Conservation (phyloP, 345 rosid genomes). For the Heritiera fomes region DNA sequence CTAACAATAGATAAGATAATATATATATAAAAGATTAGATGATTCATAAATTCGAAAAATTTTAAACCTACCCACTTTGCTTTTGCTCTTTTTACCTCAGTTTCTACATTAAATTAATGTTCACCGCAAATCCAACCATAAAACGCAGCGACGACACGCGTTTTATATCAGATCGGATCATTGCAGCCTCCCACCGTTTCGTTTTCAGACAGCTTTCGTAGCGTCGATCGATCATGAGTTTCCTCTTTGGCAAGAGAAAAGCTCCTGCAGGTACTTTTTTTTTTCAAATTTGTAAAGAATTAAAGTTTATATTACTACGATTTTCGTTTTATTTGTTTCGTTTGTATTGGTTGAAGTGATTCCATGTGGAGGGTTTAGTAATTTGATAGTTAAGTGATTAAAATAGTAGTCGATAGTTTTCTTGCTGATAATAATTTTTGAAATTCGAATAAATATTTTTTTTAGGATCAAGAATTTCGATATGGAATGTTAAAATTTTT, state of each 20-base stretch:
- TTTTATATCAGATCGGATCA: conserved; percentile 17
- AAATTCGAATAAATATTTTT: not conserved
- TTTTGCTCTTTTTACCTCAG: too few species aligned
- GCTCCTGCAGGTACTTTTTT: conserved; percentile 62
- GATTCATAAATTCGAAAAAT: too few species aligned
- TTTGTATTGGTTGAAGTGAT: not conserved
- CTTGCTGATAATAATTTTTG: not conserved
- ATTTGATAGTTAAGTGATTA: not conserved
- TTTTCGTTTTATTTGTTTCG: not conserved
- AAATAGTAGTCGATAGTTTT: not conserved
- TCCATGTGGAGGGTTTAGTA: not conserved
- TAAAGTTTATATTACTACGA: not conserved
- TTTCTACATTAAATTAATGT: too few species aligned
- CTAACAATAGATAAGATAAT: too few species aligned
- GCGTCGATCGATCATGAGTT: conserved; percentile 54
- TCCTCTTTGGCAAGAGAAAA: conserved; percentile 75
- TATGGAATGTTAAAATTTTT: not conserved
- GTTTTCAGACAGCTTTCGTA: not conserved
- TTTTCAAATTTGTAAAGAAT: not conserved
- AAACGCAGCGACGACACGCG: not conserved
- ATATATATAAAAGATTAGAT: too few species aligned
- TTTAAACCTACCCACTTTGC: too few species aligned
- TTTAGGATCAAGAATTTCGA: not conserved
- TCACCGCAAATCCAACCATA: not conserved
- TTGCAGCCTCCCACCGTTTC: not conserved